phyloP scores from a whole-genome alignment of 2,329 filamentous ascomycete genomes.

The Emergomyces pasteurianus region DNA sequence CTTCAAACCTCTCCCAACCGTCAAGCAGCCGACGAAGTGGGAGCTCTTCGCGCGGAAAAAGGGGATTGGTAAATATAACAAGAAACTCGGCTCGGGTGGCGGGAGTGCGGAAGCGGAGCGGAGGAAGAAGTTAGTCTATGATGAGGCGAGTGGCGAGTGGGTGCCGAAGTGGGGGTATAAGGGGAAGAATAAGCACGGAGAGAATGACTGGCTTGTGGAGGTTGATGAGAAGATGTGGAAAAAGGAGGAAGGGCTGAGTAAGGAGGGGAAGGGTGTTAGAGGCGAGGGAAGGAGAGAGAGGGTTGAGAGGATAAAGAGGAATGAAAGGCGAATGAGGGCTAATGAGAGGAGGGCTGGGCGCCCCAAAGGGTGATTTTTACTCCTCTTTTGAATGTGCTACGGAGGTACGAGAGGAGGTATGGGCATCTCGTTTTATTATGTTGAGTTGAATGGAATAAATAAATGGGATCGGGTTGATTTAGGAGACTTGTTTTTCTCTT shows the following conservation, averaged over 20 bases:
- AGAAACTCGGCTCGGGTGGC: constrained; percentile 34
- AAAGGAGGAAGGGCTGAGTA: constrained; percentile 45
- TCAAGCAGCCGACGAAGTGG: constrained; percentile 84
- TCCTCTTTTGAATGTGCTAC: constrained; percentile 6
- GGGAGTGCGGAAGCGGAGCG: constrained; percentile 54
- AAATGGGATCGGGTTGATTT: not conserved
- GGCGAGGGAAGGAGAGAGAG: constrained; percentile 54
- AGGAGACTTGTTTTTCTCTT: not conserved
- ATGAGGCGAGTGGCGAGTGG: constrained; percentile 78
- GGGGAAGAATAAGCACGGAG: constrained; percentile 72
- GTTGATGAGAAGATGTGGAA: constrained; percentile 67
- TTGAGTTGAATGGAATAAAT: not conserved
- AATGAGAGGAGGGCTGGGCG: constrained; percentile 43
- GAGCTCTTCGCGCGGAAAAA: constrained; percentile 93
- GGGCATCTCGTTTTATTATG: too few relatives aligned
- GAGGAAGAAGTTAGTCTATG: constrained; percentile 60
- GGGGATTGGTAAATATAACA: constrained; percentile 78
- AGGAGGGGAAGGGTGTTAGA: constrained; percentile 49
- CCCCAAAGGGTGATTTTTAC: constrained; percentile 4
- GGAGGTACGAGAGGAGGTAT: not conserved
- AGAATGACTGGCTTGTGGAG: constrained; percentile 84
- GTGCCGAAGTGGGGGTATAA: constrained; percentile 92
- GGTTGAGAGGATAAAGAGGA: constrained; percentile 49
- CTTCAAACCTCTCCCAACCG: constrained; percentile 78
- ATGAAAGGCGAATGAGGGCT: constrained; percentile 56